A percentile compares a stretch with the other conserved stretches of the same genome.
phyloP scores from a whole-genome alignment of 306 rosid genomes.

The Citrullus colocynthis region DNA sequence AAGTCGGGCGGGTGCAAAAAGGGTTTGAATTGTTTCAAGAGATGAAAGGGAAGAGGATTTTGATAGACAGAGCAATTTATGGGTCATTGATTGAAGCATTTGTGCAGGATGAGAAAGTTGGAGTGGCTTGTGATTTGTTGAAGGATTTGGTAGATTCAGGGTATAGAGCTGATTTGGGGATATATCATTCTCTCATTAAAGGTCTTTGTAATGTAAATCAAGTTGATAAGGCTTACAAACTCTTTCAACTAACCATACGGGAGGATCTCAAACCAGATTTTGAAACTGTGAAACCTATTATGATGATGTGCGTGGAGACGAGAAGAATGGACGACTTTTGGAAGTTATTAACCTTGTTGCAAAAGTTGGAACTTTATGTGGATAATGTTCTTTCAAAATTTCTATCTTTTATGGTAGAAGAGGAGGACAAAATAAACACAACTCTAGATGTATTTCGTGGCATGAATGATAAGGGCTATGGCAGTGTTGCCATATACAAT shows the following conservation, averaged over 20 bases:
- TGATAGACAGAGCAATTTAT: constrained; percentile 70
- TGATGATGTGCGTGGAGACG: constrained; percentile 37
- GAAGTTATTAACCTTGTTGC: constrained; percentile 44
- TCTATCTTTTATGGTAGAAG: constrained; percentile 37
- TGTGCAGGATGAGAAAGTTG: constrained; percentile 42
- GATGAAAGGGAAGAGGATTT: constrained; percentile 57
- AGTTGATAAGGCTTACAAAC: constrained; percentile 57
- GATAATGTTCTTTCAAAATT: constrained; percentile 39
- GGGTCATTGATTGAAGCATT: constrained; percentile 51
- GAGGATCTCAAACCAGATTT: constrained; percentile 57
- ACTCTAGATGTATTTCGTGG: constrained; percentile 38
- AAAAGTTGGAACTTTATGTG: constrained; percentile 35
- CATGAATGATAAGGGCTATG: constrained; percentile 34
- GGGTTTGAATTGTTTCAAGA: constrained; percentile 59
- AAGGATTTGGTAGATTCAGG: constrained; percentile 64
- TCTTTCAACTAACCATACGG: constrained; percentile 38
- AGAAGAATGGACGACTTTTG: constrained; percentile 36
- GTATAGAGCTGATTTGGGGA: constrained; percentile 60
- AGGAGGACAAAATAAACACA: constrained; percentile 24
- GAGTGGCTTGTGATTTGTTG: constrained; percentile 53
- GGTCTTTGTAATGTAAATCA: constrained; percentile 55
- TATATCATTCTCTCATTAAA: constrained; percentile 56
- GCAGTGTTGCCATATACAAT: constrained; percentile 41
- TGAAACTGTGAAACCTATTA: constrained; percentile 34
- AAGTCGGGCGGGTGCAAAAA: constrained; percentile 45